Evolutionary conservation across 148 eudicot species (phyloP).

Genomic region (Dysphania ambrosioides): DNA sequence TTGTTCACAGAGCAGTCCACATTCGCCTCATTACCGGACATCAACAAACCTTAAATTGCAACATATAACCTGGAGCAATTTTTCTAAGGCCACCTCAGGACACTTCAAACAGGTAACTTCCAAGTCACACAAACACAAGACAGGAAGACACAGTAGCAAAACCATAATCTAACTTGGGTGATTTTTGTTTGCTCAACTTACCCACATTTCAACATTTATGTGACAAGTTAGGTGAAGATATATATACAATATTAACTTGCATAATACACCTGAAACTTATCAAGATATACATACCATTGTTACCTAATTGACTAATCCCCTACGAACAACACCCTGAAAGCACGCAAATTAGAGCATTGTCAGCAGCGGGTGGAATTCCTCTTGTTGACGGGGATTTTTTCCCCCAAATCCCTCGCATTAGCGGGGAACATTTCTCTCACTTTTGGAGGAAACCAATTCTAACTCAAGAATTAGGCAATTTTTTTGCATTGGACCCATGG

Average conservation of each 20-base stretch:
- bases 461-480: too few species aligned
- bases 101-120: neutral
- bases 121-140: neutral
- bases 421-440: too few species aligned
- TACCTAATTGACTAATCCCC: too few species aligned
- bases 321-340: too few species aligned
- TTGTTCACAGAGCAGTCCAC: neutral
- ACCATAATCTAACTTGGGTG: neutral
- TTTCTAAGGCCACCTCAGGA: neutral
- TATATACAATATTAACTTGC: neutral
- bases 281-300: too few species aligned
- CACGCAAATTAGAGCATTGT: too few species aligned
- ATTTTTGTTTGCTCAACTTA: slow-evolving; percentile 13
- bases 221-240: neutral
- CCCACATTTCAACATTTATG: neutral
- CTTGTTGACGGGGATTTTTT: too few species aligned
- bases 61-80: neutral
- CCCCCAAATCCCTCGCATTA: too few species aligned
- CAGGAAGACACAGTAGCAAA: neutral
- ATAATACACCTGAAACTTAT: neutral
- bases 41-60: neutral
- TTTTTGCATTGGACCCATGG: too few species aligned
- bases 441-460: too few species aligned
- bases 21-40: neutral
- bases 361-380: too few species aligned